Conservation (phyloP, 73 alveolate species). For the Breviolum minutum region DNA sequence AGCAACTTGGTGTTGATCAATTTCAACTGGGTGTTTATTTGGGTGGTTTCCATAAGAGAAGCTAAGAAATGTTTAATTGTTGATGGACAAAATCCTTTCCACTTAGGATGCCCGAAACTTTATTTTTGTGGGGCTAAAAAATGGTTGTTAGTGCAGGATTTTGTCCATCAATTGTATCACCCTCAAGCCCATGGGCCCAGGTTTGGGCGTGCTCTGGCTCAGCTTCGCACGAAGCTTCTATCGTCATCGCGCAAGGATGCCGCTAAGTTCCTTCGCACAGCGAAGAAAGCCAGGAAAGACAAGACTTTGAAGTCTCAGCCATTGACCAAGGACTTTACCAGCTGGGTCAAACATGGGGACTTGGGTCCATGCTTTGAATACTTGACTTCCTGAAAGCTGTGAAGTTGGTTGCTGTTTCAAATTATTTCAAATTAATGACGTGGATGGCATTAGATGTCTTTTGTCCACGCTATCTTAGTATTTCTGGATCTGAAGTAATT, state of each 20-base stretch:
- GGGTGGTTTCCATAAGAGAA: no score
- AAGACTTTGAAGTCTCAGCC: background rate
- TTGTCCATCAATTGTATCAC: no score
- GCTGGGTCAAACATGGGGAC: background rate
- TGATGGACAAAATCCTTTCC: no score
- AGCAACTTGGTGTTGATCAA: background rate
- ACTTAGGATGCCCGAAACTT: no score
- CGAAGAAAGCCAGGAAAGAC: background rate
- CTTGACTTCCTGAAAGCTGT: background rate
- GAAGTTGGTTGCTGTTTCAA: background rate
- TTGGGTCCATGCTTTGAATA: background rate
- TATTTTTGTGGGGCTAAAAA: no score
- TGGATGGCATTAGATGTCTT: background rate
- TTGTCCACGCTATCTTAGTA: background rate
- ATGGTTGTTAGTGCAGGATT: no score
- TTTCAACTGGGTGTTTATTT: no score
- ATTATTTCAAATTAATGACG: background rate
- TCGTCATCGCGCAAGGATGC: background rate
- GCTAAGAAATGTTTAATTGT: no score
- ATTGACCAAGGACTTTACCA: background rate
- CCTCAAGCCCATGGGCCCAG: background rate
- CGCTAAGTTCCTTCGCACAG: background rate
- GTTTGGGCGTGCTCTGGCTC: background rate
- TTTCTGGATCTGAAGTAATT: background rate
- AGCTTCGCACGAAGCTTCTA: background rate